phyloP scores from a whole-genome alignment of 768 basidiomycete species.

The Podaxis pistillaris region DNA sequence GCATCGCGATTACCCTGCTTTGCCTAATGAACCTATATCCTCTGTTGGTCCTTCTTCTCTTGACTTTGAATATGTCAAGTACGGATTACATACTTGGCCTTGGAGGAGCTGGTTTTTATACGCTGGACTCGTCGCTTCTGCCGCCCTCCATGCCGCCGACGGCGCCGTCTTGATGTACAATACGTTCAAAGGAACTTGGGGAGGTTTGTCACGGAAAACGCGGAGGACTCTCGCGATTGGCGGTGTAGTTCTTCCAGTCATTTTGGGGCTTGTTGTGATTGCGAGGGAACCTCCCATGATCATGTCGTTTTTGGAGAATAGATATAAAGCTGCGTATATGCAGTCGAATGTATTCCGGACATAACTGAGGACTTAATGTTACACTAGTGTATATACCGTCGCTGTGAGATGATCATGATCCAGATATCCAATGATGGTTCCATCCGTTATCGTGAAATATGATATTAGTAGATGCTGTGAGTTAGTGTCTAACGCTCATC shows the following conservation, averaged over 20 bases:
- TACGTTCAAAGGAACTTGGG: slow-evolving; percentile 30
- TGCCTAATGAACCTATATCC: slow-evolving; percentile 45
- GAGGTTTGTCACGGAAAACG: slow-evolving; percentile 20
- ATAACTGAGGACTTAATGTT: neutral
- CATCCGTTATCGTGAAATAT: neutral
- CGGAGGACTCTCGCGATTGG: slow-evolving; percentile 28
- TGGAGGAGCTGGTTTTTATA: slow-evolving; percentile 62
- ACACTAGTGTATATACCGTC: neutral
- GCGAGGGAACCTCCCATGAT: slow-evolving; percentile 58
- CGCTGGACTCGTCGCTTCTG: slow-evolving; percentile 53
- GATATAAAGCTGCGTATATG: slow-evolving; percentile 48
- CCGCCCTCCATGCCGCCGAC: slow-evolving; percentile 60
- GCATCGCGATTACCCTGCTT: slow-evolving; percentile 59
- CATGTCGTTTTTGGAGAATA: slow-evolving; percentile 46
- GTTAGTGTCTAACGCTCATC: slow-evolving; percentile 44
- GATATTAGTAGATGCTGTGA: neutral
- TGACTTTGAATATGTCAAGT: slow-evolving; percentile 82
- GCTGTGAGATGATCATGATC: neutral
- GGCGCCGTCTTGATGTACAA: slow-evolving; percentile 55
- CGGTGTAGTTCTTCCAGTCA: slow-evolving; percentile 45
- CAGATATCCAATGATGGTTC: neutral
- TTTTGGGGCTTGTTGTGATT: slow-evolving; percentile 54
- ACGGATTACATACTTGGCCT: slow-evolving; percentile 62
- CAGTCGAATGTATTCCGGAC: slow-evolving; percentile 4
- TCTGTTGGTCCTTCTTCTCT: slow-evolving; percentile 72